Conservation (phyloP, 1,139 yeast genomes). For the Hemisphaericaspora lyxosophila region DNA sequence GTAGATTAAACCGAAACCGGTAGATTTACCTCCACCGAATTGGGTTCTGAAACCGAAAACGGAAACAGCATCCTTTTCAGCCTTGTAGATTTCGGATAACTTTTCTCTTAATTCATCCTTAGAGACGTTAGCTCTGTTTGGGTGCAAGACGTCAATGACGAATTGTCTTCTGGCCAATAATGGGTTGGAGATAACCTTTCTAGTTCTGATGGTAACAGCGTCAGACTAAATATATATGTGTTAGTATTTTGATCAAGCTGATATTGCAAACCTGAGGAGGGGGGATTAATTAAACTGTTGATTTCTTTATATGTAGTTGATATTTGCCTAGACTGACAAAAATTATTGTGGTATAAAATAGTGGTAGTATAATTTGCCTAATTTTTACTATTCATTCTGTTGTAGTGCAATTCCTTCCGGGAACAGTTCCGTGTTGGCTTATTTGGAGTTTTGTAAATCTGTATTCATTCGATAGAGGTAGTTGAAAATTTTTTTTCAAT, state of each 20-base stretch:
- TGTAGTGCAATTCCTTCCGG: too few relatives aligned
- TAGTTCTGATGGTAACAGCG: slow-evolving; percentile 99
- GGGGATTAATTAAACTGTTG: too few relatives aligned
- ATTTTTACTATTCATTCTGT: not conserved
- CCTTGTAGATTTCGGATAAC: slow-evolving; percentile 94
- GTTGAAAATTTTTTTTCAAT: too few relatives aligned
- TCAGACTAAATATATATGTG: slow-evolving; percentile 60
- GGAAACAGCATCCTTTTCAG: slow-evolving; percentile 97
- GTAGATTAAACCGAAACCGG: slow-evolving; percentile 99
- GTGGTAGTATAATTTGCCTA: too few relatives aligned
- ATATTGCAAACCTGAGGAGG: not conserved
- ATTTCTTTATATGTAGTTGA: not conserved
- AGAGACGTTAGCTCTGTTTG: slow-evolving; percentile 99
- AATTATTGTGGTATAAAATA: not conserved
- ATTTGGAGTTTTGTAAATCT: too few relatives aligned
- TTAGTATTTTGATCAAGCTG: not conserved
- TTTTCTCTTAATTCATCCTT: slow-evolving; percentile 99
- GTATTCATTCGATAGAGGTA: too few relatives aligned
- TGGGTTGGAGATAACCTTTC: slow-evolving; percentile 99
- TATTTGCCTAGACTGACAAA: too few relatives aligned
- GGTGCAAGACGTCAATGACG: slow-evolving; percentile 99
- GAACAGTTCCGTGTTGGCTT: too few relatives aligned
- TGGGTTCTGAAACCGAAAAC: slow-evolving; percentile 99
- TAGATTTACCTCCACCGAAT: slow-evolving; percentile 99
- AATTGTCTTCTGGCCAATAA: slow-evolving; percentile 99